phyloP scores from a whole-genome alignment of 306 rosid genomes.

The Astragalus glycyphyllos region DNA sequence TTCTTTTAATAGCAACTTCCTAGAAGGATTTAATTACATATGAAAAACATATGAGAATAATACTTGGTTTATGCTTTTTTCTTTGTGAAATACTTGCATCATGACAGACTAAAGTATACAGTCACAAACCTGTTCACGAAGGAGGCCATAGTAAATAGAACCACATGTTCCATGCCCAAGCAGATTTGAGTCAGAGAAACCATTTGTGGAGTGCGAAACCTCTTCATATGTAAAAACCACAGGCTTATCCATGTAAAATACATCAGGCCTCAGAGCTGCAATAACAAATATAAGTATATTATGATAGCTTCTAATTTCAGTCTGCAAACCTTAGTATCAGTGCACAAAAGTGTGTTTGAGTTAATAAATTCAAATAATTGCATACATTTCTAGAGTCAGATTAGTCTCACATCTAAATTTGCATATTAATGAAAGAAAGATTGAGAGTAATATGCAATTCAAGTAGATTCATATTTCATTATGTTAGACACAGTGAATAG shows the following conservation, averaged over 20 bases:
- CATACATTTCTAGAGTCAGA: not conserved
- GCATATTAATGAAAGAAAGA: not conserved
- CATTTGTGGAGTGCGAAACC: conserved; percentile 69
- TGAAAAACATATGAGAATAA: conserved; percentile 18
- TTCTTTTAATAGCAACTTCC: conserved; percentile 95
- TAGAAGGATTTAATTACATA: conserved; percentile 43
- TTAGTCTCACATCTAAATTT: not conserved
- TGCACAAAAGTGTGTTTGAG: not conserved
- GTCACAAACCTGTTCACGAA: conserved; percentile 72
- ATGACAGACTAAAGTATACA: not conserved
- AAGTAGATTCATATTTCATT: too few relatives aligned
- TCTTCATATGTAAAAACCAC: conserved; percentile 81
- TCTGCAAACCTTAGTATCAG: conserved; percentile 9
- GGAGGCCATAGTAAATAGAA: conserved; percentile 76
- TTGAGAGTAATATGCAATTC: too few relatives aligned
- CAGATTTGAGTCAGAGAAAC: conserved; percentile 81
- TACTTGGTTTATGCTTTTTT: not conserved
- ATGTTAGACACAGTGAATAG: too few relatives aligned
- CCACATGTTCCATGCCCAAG: conserved; percentile 89
- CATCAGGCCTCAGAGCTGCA: conserved; percentile 75
- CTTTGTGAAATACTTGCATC: not conserved
- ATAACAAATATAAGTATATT: conserved; percentile 27
- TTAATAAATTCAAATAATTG: not conserved
- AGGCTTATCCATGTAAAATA: conserved; percentile 82
- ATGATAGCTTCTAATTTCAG: conserved; percentile 26